A percentile compares a stretch with the other conserved stretches of the same genome.
Evolutionary conservation across 1,284 basidiomycete species (phyloP).

Genomic region (Blastosporella zonata): DNA sequence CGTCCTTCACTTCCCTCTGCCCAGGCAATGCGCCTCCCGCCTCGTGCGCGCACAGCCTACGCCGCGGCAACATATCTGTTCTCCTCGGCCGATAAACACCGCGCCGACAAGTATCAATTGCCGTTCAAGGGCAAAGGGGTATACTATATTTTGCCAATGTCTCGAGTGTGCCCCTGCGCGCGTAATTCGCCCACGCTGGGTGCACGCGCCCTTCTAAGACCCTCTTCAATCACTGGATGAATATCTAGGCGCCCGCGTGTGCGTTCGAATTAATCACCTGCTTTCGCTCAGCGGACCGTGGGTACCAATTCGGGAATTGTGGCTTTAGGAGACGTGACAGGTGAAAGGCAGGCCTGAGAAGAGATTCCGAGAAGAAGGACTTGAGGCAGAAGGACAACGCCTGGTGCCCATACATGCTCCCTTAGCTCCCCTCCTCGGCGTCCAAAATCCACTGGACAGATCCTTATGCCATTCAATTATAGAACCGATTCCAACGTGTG

Average conservation of each 20-base stretch:
- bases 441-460: too few species aligned
- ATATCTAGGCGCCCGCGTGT: background rate
- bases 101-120: background rate
- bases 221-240: background rate
- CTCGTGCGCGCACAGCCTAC: conserved; percentile 12
- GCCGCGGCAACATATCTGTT: background rate
- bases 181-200: conserved; percentile 10
- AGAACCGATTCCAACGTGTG: too few species aligned
- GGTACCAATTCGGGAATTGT: conserved; percentile 2
- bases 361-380: background rate
- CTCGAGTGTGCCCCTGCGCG: conserved; percentile 4
- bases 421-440: too few species aligned
- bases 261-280: conserved; percentile 1
- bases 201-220: conserved; percentile 3
- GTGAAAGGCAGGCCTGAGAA: conserved; percentile 6
- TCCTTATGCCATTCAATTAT: too few species aligned
- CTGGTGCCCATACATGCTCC: too few species aligned
- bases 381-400: too few species aligned
- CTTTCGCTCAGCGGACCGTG: background rate
- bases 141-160: background rate
- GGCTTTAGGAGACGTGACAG: background rate
- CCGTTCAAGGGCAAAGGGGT: conserved; percentile 3
- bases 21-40: conserved; percentile 14
- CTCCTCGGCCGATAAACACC: background rate
- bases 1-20: conserved; percentile 3